These are phyloP conservation scores for Calocybe cyanea DNA, from an alignment of 768 basidiomycete species.

Conservation along the genomic window DNA sequence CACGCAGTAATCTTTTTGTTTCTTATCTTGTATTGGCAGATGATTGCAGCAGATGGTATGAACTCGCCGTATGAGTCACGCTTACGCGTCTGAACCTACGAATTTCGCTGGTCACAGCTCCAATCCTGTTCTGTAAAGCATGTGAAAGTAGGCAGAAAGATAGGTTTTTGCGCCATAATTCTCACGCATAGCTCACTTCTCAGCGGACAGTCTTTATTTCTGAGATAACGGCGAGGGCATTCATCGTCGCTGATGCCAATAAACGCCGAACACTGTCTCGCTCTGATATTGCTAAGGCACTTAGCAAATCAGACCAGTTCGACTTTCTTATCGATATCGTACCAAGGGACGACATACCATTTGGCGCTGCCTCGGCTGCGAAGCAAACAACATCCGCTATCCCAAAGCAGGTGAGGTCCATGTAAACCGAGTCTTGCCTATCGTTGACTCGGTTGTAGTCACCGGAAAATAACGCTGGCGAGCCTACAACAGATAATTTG, in stretches of 20 bases:
- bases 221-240: conserved; percentile 94
- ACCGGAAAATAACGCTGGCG: conserved; percentile 8
- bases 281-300: conserved; percentile 89
- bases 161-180: neutral
- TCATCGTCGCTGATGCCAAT: conserved; percentile 92
- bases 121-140: conserved; percentile 95
- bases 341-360: conserved; percentile 70
- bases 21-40: conserved; percentile 41
- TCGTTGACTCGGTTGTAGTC: neutral
- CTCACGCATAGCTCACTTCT: neutral
- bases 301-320: conserved; percentile 92
- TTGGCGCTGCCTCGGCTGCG: conserved; percentile 20
- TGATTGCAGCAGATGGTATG: conserved; percentile 96
- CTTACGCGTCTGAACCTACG: conserved; percentile 13
- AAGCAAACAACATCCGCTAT: conserved; percentile 18
- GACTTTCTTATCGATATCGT: conserved; percentile 98
- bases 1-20: conserved; percentile 7
- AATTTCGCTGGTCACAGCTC: conserved; percentile 48
- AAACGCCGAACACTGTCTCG: conserved; percentile 94
- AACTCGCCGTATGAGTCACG: conserved; percentile 12
- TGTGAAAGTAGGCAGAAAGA: conserved; percentile 79
- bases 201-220: conserved; percentile 80
- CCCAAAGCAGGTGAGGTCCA: conserved; percentile 15
- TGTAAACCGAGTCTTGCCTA: neutral
- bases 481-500: conserved; percentile 4